These are phyloP conservation scores for Pisolithus sp. DNA, from an alignment of 768 basidiomycete genomes.

Conservation along the genomic window DNA sequence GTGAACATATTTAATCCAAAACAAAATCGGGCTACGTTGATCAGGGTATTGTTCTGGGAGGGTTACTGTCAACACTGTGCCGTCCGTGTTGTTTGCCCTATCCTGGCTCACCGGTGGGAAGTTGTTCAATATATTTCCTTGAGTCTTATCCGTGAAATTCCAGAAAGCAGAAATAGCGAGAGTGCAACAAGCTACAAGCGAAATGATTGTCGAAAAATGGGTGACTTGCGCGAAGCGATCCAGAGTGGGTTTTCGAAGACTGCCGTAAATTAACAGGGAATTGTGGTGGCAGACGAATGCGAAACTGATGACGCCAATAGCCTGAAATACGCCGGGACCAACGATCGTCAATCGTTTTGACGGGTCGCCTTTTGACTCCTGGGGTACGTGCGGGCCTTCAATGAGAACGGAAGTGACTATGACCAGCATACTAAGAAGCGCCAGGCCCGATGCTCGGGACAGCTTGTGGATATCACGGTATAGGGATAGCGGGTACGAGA, in stretches of 20 bases:
- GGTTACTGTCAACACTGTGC: constrained; percentile 2
- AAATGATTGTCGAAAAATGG: constrained; percentile 82
- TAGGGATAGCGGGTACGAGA: constrained; percentile 92
- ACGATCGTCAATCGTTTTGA: constrained; percentile 69
- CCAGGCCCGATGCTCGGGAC: constrained; percentile 85
- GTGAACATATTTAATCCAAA: constrained; percentile 98
- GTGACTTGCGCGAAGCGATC: constrained; percentile 92
- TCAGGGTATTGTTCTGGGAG: constrained; percentile 68
- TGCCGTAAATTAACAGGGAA: constrained; percentile 92
- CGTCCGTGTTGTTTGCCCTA: background rate
- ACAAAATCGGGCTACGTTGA: constrained; percentile 92
- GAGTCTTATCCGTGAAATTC: constrained; percentile 85
- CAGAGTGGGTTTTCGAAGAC: constrained; percentile 84
- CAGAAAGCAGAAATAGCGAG: constrained; percentile 83
- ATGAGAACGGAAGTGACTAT: constrained; percentile 84
- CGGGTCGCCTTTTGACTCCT: constrained; percentile 72
- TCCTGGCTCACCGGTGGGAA: constrained; percentile 59
- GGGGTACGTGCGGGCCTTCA: constrained; percentile 69
- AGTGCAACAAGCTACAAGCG: constrained; percentile 76
- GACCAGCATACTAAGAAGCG: constrained; percentile 87
- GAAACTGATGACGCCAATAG: constrained; percentile 95
- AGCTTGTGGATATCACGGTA: constrained; percentile 98
- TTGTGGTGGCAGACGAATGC: constrained; percentile 99
- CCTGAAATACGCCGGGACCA: constrained; percentile 80
- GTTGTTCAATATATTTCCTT: constrained; percentile 97